phyloP scores from a whole-genome alignment of 768 basidiomycete species.

The Kondoa malvinella region DNA sequence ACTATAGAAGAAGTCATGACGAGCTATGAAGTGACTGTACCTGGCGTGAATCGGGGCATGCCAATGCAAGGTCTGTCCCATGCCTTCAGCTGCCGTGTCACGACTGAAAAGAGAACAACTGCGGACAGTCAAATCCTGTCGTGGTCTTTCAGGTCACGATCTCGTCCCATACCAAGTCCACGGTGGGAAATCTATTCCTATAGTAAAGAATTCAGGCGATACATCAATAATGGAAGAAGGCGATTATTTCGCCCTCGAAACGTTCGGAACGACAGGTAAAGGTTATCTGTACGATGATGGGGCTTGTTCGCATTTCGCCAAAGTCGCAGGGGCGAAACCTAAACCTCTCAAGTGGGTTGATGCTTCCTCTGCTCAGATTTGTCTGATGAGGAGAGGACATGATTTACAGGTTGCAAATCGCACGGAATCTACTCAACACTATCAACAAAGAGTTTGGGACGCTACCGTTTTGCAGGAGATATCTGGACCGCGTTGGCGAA shows the following conservation, averaged over 20 bases:
- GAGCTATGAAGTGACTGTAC: constrained; percentile 89
- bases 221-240: constrained; percentile 86
- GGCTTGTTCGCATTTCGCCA: constrained; percentile 7
- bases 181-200: constrained; percentile 67
- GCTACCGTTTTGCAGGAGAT: constrained; percentile 83
- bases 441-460: constrained; percentile 91
- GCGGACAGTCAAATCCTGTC: constrained; percentile 79
- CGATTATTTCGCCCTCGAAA: constrained; percentile 97
- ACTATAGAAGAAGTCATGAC: constrained; percentile 98
- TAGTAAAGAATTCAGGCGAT: constrained; percentile 51
- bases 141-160: constrained; percentile 75
- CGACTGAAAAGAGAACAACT: neutral
- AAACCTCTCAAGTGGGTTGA: constrained; percentile 48
- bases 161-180: constrained; percentile 40
- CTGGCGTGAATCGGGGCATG: constrained; percentile 41
- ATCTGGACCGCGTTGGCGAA: constrained; percentile 81
- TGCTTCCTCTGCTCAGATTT: constrained; percentile 78
- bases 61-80: constrained; percentile 16
- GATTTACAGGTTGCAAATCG: constrained; percentile 59
- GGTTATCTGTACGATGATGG: constrained; percentile 73
- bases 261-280: constrained; percentile 90
- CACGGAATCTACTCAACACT: constrained; percentile 64
- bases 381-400: constrained; percentile 48
- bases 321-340: constrained; percentile 8
- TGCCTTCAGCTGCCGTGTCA: neutral